These are phyloP conservation scores for Pestalotiopsis sp. DNA, from an alignment of 2,329 filamentous ascomycete genomes.

Conservation along the genomic window DNA sequence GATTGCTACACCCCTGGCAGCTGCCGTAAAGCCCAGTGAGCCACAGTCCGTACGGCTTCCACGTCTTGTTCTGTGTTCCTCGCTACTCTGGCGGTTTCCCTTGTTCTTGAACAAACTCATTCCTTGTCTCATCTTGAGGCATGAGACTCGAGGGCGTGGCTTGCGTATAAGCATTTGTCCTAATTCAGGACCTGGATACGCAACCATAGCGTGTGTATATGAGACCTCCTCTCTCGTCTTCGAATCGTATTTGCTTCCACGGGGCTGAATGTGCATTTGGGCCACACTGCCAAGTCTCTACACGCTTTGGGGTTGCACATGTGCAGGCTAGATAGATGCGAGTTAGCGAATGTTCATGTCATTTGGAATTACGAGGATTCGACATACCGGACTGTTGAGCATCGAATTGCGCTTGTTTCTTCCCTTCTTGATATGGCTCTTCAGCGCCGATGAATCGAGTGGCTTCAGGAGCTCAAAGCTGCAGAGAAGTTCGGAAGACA, in stretches of 20 bases:
- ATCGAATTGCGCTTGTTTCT: constrained; percentile 93
- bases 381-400: constrained; percentile 91
- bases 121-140: background rate
- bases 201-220: background rate
- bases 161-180: background rate
- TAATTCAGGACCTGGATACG: background rate
- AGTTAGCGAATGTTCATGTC: constrained; percentile 14
- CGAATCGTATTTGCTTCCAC: background rate
- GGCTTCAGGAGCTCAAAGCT: constrained; percentile 97
- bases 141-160: background rate
- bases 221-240: background rate
- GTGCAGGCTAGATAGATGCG: constrained; percentile 51
- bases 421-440: constrained; percentile 99
- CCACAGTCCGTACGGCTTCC: constrained; percentile 13
- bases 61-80: constrained; percentile 9
- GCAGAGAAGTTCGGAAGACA: constrained; percentile 89
- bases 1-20: constrained; percentile 11
- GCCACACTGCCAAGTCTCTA: constrained; percentile 27
- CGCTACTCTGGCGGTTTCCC: background rate
- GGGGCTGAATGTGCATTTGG: background rate
- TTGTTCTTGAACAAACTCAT: background rate
- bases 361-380: background rate
- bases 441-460: constrained; percentile 91
- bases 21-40: constrained; percentile 7
- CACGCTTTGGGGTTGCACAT: constrained; percentile 60